Conservation (phyloP, 2,329 filamentous ascomycete genomes). For the Ilyonectria mors-panacis region DNA sequence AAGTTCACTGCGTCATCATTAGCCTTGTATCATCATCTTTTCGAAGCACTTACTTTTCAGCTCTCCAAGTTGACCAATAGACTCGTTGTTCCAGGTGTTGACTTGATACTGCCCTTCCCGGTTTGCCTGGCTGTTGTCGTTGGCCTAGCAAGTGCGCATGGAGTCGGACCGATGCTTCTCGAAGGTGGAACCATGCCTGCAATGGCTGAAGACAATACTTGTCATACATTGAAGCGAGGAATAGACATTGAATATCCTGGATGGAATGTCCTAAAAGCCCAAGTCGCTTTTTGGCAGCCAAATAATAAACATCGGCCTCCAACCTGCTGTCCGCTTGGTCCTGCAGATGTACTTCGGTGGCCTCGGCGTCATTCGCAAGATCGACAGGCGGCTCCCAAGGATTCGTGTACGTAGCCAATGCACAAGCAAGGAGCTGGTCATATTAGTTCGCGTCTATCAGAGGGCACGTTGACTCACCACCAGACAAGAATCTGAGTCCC, state of each 20-base stretch:
- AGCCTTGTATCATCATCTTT: background rate
- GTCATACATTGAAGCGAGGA: constrained; percentile 29
- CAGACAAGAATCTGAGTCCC: constrained; percentile 34
- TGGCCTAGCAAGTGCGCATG: constrained; percentile 24
- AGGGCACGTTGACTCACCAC: constrained; percentile 14
- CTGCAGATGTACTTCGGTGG: constrained; percentile 3
- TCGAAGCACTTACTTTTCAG: constrained; percentile 26
- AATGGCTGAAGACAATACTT: constrained; percentile 30
- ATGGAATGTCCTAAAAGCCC: constrained; percentile 27
- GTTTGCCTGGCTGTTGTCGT: constrained; percentile 9
- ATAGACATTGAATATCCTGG: constrained; percentile 29
- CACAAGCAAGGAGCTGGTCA: constrained; percentile 23
- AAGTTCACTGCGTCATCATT: constrained; percentile 16
- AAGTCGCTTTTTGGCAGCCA: constrained; percentile 31
- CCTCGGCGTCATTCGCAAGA: background rate
- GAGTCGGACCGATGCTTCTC: constrained; percentile 26
- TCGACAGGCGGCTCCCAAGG: constrained; percentile 12
- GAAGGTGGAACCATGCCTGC: constrained; percentile 28
- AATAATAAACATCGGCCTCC: constrained; percentile 19
- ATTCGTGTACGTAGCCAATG: constrained; percentile 27
- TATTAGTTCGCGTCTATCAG: background rate
- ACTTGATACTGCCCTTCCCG: background rate
- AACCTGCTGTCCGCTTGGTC: constrained; percentile 8
- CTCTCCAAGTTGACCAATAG: constrained; percentile 31
- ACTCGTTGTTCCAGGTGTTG: constrained; percentile 27